Base-by-base conservation (phyloP, 2,329 filamentous ascomycete genomes). In the Pseudocercospora ulei region DNA sequence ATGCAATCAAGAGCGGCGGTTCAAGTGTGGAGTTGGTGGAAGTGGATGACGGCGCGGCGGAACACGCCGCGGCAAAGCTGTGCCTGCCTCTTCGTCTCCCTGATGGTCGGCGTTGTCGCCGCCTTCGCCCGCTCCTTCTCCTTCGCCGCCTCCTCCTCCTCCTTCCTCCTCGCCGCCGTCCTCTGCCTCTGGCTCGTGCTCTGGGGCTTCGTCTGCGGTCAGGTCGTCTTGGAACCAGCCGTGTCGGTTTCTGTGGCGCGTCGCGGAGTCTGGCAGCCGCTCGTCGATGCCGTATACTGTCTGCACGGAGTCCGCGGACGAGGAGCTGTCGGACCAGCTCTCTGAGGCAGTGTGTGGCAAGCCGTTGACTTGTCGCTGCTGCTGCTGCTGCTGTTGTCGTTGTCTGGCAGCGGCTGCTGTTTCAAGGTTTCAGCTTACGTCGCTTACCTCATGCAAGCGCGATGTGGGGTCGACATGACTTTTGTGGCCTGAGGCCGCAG, bases 211-310 rank as follows among this genome's bases (percentile, higher is more conserved):
- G n/a, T 19, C 34, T 26, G 23, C 3, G 13, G n/a, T 13, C 17
- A 14, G 23, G 16, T 16, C 17, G 17, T 34, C 16, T 19, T 9
- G 8, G 7, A 4, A 7, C 11, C 16, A 11, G 7, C 14, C 20
- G 4, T 3, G 14, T 3, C 7, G 28, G 28, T 18, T 18, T 18
- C 7, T 7, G 12, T 19, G 11, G 16, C n/a, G 23, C 4, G 8
- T n/a, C 20, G 33, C 37, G 9, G 26, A 20, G 13, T 13, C 9
- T 31, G 29, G 35, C 37, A 34, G 31, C 23, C 23, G 31, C 16
- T 43, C 34, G 35, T 28, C 31, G 34, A 28, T 22, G 27, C n/a
- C n/a, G n/a, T n/a, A n/a, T n/a, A n/a, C n/a, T n/a, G n/a, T n/a
- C n/a, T n/a, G n/a, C n/a, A n/a, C n/a, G n/a, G n/a, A n/a, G n/a